A percentile compares a stretch with the other conserved stretches of the same genome.
Evolutionary conservation across 208 protist species (phyloP).

Genomic region (Trypanosoma lewisi): DNA sequence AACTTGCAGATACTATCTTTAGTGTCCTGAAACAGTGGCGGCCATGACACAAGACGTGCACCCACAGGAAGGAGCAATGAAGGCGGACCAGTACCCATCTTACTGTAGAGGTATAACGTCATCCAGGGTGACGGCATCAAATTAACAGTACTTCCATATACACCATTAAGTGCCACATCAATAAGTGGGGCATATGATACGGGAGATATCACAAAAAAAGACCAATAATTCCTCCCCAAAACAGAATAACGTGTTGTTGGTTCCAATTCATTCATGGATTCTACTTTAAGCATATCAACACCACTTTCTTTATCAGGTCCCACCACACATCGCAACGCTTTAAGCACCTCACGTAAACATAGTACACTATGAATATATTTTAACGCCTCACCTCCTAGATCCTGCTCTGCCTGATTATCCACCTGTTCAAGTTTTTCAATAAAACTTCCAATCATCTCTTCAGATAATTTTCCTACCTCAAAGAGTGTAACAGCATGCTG

Average conservation of each 20-base stretch:
- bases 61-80: conserved; percentile 75
- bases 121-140: conserved; percentile 84
- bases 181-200: conserved; percentile 63
- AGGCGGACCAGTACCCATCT: conserved; percentile 48
- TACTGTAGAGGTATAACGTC: conserved; percentile 64
- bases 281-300: conserved; percentile 87
- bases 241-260: conserved; percentile 81
- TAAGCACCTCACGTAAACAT: conserved; percentile 68
- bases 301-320: conserved; percentile 45
- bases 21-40: conserved; percentile 46
- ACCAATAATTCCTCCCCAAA: conserved; percentile 88
- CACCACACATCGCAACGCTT: conserved; percentile 41
- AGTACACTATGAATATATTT: conserved; percentile 87
- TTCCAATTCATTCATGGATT: conserved; percentile 90
- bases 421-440: conserved; percentile 67
- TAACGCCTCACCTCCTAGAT: conserved; percentile 78
- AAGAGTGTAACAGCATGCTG: conserved; percentile 90
- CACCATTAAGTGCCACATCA: conserved; percentile 67
- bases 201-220: conserved; percentile 64
- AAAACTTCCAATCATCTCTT: conserved; percentile 78
- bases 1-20: conserved; percentile 25
- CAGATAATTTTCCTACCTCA: conserved; percentile 85
- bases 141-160: conserved; percentile 79
- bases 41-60: conserved; percentile 51
- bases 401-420: conserved; percentile 29